Base-by-base conservation (phyloP, 1,139 yeast genomes). In the Fermentozyma sake region DNA sequence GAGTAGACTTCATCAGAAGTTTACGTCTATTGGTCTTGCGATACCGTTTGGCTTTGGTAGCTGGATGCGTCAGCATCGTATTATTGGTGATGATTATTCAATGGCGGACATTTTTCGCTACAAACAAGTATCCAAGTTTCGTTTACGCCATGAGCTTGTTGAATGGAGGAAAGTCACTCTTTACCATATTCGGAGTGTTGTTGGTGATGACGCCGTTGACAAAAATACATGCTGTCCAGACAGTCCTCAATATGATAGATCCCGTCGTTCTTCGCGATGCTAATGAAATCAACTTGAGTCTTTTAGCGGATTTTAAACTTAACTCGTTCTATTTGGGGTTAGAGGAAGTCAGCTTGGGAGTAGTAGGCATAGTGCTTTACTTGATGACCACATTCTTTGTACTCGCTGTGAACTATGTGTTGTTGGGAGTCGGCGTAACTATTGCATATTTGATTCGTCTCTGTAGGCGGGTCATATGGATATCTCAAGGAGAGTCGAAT, bases 281-380 rank as follows among this genome's bases (percentile, higher is more conserved):
- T 5, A 59, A 59, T 35, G 64, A 60, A 29, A 48, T 58, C 20
- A 56, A 53, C 27, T 28, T 53, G 28, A 50, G 55, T 26, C 31
- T 51, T 14, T 41, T 45, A 25, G 27, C 42, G 7, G 48, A 43
- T 12, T 60, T 44, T 38, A 46, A 44, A 29, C 37, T 57, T 28
- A 60, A 63, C 30, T 44, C 58, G 12, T 79, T 72, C 44, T 82
- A 73, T 42, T 55, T 85, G 29, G 95, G 95, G 0, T 54, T 82
- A 6, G 77, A 78, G 35, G 86, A 79, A 31, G 48, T 55, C 7
- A 64, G 67, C 22, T 46, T 79, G 21, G 71, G 77, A 62, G 59
- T 76, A 34, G 49, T 80, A 22, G 87, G 86, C 0, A 70, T 81
- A 2, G 24, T 80, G 2, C 71, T 80, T 36, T 58, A 73, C 25